A percentile compares a stretch with the other conserved stretches of the same genome.
Conservation (phyloP, 2,329 filamentous ascomycete genomes). For the Aspergillus viridinutans region DNA sequence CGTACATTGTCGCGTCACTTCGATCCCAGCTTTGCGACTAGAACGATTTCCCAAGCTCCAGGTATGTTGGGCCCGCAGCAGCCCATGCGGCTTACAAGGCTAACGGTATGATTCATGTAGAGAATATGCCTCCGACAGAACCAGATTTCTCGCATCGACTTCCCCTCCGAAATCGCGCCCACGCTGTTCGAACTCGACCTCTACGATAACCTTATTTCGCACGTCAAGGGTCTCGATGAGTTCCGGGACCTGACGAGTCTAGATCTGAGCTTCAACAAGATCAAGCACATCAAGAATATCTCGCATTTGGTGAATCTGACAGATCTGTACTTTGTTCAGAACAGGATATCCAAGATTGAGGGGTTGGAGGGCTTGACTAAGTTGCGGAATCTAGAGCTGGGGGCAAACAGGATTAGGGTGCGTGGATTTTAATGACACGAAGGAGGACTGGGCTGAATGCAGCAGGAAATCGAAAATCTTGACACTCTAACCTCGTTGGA, state of each 20-base stretch:
- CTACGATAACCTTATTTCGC: conserved; percentile 91
- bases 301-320: conserved; percentile 70
- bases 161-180: conserved; percentile 61
- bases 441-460: conserved; percentile 3
- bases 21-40: conserved; percentile 72
- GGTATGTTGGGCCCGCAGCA: conserved; percentile 33
- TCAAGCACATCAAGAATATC: conserved; percentile 94
- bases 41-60: conserved; percentile 74
- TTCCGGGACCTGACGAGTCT: conserved; percentile 72
- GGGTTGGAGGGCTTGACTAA: conserved; percentile 70
- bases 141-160: conserved; percentile 72
- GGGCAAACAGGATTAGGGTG: conserved; percentile 79
- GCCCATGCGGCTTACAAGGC: neutral
- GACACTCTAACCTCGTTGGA: conserved; percentile 73
- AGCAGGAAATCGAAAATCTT: conserved; percentile 73
- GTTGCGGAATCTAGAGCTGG: conserved; percentile 81
- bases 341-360: conserved; percentile 87
- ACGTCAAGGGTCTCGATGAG: conserved; percentile 77
- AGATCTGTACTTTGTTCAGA: conserved; percentile 89
- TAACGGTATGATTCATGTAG: conserved; percentile 26
- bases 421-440: conserved; percentile 10
- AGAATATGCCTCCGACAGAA: conserved; percentile 91
- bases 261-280: conserved; percentile 97
- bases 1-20: conserved; percentile 78
- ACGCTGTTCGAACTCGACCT: conserved; percentile 82